Base-by-base conservation (phyloP, 1,284 basidiomycete species). In the Cryptococcus sp. region DNA sequence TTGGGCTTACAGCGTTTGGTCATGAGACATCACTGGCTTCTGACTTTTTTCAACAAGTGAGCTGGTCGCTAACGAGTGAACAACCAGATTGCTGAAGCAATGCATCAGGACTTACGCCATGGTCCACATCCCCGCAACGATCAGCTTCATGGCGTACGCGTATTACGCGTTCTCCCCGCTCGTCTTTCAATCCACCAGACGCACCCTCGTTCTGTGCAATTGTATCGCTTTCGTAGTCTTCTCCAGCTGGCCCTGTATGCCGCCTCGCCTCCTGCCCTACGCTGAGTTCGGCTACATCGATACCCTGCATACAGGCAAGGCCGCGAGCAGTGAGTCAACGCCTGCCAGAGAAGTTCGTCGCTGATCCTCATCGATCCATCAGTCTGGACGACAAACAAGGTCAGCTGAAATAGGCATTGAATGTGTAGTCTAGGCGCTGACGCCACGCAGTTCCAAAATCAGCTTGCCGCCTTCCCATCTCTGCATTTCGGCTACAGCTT, bases 211-310 rank as follows among this genome's bases (percentile, higher is more conserved):
- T 20, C 46, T 76, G 13, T 77, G 70, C 56, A 78, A 78, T 61
- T 70, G 69, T 35, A 60, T 78, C 48, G 76, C 76, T 6, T 78
- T 78, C 52, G 62, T 77, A 64, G 63, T 78, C 52, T 78, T 78
- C 56, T 76, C 76, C 23, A 63, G 65, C 42, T 78, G 76, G 76
- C 76, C 76, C 27, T 76, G 74, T 58, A 78, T 78, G 76, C 76
- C 76, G 2, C 76, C 76, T 11, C 57, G 76, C 15, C 64, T 78
- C 35, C 61, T 78, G 47, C 71, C 75, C 16, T 63, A 60, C 27
- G 55, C 63, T 8, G 67, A 70, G 47, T 71, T 66, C 55, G 70
- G 69, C 2, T 75, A 73, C 52, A 50, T 75, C 39, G 71, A 75
- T 47, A 75, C 71, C 11, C 54, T 75, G 25, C 73, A 75, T 60